Conservation (phyloP, 139 green algal genomes). For the Diplosphaera chodatii region DNA sequence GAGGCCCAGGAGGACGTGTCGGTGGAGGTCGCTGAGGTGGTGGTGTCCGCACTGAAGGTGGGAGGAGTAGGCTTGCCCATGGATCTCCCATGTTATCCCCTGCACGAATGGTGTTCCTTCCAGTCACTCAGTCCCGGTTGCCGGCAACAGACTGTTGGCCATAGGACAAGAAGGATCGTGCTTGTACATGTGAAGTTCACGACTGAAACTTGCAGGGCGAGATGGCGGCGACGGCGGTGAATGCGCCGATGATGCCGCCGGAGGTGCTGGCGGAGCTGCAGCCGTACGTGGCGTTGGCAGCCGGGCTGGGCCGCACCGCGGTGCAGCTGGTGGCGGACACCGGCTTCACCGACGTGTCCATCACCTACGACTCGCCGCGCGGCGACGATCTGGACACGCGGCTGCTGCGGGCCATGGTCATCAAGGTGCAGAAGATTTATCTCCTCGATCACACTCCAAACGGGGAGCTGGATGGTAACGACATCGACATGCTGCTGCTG, state of each 20-base stretch:
- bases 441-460: too few relatives aligned
- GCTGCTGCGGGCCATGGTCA: constrained; percentile 89
- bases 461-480: too few relatives aligned
- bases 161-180: too few relatives aligned
- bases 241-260: constrained; percentile 87
- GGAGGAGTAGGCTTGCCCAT: too few relatives aligned
- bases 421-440: constrained; percentile 74
- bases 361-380: constrained; percentile 65
- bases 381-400: constrained; percentile 89
- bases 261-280: constrained; percentile 89
- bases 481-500: too few relatives aligned
- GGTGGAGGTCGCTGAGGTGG: constrained; percentile 90
- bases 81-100: too few relatives aligned
- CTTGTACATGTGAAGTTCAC: too few relatives aligned
- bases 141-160: too few relatives aligned
- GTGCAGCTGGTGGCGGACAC: constrained; percentile 53
- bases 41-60: constrained; percentile 78
- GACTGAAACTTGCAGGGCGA: constrained; percentile 47
- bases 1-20: constrained; percentile 94
- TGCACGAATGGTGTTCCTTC: too few relatives aligned
- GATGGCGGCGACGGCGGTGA: constrained; percentile 82
- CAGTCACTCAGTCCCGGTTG: too few relatives aligned
- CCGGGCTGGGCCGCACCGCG: constrained; percentile 63
- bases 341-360: constrained; percentile 74
- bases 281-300: constrained; percentile 77